Conservation (phyloP, 208 protist species). For the Trypanosoma vivax region DNA sequence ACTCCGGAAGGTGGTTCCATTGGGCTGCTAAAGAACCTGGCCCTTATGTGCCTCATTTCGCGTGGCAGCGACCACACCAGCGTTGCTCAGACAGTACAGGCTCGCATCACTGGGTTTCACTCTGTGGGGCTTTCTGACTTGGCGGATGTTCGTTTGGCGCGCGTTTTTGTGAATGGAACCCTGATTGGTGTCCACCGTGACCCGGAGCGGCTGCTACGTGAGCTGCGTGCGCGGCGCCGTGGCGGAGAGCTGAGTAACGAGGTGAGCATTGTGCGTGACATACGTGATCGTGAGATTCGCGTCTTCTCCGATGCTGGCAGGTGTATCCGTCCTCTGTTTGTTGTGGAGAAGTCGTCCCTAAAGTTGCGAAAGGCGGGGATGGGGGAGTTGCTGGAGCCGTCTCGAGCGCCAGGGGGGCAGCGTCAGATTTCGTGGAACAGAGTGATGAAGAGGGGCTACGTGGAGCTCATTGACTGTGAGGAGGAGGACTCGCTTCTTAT, state of each 20-base stretch:
- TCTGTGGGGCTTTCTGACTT: slow-evolving; percentile 25
- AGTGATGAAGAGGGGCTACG: slow-evolving; percentile 62
- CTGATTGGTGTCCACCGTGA: slow-evolving; percentile 35
- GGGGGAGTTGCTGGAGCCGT: slow-evolving; percentile 25
- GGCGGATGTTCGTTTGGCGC: slow-evolving; percentile 24
- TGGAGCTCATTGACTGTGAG: slow-evolving; percentile 49
- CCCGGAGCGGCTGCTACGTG: slow-evolving; percentile 24
- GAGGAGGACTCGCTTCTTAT: slow-evolving; percentile 40
- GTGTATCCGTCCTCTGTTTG: slow-evolving; percentile 31
- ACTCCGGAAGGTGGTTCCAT: slow-evolving; percentile 93
- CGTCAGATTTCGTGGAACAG: slow-evolving; percentile 61
- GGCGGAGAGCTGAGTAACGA: slow-evolving; percentile 30
- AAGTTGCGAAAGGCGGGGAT: slow-evolving; percentile 23
- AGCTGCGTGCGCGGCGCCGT: slow-evolving; percentile 25
- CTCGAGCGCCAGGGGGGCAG: slow-evolving; percentile 23
- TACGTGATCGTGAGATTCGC: slow-evolving; percentile 37
- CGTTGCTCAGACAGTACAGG: slow-evolving; percentile 33
- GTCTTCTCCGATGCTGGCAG: slow-evolving; percentile 32
- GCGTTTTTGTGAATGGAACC: slow-evolving; percentile 39
- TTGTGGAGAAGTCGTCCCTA: slow-evolving; percentile 27
- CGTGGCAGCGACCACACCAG: slow-evolving; percentile 27
- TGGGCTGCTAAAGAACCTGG: slow-evolving; percentile 96
- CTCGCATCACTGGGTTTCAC: slow-evolving; percentile 57
- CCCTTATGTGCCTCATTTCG: slow-evolving; percentile 82
- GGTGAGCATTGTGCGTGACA: slow-evolving; percentile 39